phyloP scores from a whole-genome alignment of 1,139 yeast species.

The Pichia norvegensis region DNA sequence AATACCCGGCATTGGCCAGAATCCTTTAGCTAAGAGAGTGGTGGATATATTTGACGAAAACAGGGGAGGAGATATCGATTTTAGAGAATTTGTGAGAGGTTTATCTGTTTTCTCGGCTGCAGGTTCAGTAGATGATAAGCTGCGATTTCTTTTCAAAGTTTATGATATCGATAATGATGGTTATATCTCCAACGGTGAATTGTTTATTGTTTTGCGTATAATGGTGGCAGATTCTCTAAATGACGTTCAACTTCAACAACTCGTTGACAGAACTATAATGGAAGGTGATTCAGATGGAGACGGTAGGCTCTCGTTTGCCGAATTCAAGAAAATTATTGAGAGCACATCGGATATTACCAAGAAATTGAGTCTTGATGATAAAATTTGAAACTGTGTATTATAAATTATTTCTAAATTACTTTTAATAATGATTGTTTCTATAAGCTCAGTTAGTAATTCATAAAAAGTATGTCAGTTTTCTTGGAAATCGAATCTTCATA shows the following conservation, averaged over 20 bases:
- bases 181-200: conserved; percentile 87
- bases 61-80: conserved; percentile 89
- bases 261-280: conserved; percentile 91
- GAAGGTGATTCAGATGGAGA: conserved; percentile 92
- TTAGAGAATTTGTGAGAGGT: conserved; percentile 89
- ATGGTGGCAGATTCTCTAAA: conserved; percentile 93
- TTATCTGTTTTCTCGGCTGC: conserved; percentile 88
- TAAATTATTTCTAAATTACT: not conserved
- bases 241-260: conserved; percentile 85
- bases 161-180: conserved; percentile 97
- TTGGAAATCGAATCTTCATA: no score
- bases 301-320: conserved; percentile 79
- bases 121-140: conserved; percentile 75
- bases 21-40: conserved; percentile 82
- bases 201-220: conserved; percentile 85
- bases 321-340: conserved; percentile 70
- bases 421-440: not conserved
- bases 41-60: conserved; percentile 94
- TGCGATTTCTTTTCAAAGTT: conserved; percentile 83
- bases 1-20: conserved; percentile 86
- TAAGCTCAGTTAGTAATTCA: no score
- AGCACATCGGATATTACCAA: conserved; percentile 33
- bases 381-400: conserved; percentile 13
- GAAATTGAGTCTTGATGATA: conserved; percentile 25
- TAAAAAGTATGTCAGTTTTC: no score